Evolutionary conservation across 306 rosid species (phyloP).

Genomic region (Dalbergia oliveri): DNA sequence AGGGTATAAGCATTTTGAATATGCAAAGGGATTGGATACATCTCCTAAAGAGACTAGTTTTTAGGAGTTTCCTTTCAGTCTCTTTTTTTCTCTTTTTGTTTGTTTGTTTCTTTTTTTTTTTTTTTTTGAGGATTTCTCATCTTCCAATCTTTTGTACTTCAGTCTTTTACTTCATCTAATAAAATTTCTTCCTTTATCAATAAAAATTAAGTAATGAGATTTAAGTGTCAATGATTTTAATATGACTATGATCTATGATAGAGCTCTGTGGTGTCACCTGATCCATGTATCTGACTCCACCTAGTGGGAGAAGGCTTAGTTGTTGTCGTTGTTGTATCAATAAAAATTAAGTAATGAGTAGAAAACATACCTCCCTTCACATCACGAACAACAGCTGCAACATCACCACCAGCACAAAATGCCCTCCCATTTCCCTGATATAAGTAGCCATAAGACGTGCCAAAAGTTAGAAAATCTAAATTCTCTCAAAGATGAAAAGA

Average conservation of each 20-base stretch:
- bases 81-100: too few species aligned
- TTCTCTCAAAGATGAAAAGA: slow-evolving; percentile 22
- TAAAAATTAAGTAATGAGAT: not conserved
- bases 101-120: too few species aligned
- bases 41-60: not conserved
- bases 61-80: not conserved
- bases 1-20: too few species aligned
- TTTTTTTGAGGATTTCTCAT: not conserved
- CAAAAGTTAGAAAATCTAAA: slow-evolving; percentile 40
- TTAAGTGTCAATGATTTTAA: too few species aligned
- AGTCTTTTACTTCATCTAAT: not conserved
- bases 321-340: not conserved
- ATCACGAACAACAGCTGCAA: slow-evolving; percentile 69
- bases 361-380: slow-evolving; percentile 52
- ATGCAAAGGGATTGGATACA: too few species aligned
- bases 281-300: too few species aligned
- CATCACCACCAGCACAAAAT: slow-evolving; percentile 99
- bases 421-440: slow-evolving; percentile 94
- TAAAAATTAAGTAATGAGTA: slow-evolving; percentile 30
- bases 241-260: too few species aligned
- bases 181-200: not conserved
- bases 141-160: not conserved
- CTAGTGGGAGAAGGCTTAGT: too few species aligned
- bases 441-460: slow-evolving; percentile 34
- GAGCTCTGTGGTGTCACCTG: too few species aligned